Percentiles rank a stretch among this genome's conserved stretches.
phyloP scores from a whole-genome alignment of 2,329 filamentous ascomycete genomes.

The Ophiobolus disseminans region DNA sequence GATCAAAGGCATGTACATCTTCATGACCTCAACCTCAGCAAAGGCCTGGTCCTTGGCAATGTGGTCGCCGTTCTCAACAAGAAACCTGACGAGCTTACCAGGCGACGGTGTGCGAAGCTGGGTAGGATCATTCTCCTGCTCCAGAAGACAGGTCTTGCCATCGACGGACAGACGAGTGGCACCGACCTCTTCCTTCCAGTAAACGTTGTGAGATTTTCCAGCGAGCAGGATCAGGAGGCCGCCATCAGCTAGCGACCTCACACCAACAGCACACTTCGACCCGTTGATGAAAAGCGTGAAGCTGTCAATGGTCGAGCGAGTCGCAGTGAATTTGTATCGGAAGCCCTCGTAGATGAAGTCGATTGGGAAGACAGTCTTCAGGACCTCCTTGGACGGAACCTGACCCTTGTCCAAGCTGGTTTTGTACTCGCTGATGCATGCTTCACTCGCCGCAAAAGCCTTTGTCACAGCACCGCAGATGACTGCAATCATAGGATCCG shows the following conservation, averaged over 20 bases:
- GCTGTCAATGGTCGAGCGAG: conserved; percentile 87
- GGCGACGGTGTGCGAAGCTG: conserved; percentile 94
- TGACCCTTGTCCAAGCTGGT: conserved; percentile 94
- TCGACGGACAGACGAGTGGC: conserved; percentile 95
- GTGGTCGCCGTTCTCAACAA: conserved; percentile 93
- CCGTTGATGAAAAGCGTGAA: conserved; percentile 99
- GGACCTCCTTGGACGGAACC: conserved; percentile 92
- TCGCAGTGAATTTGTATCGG: conserved; percentile 98
- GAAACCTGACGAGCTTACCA: conserved; percentile 97
- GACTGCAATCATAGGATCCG: conserved; percentile 91
- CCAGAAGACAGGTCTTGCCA: conserved; percentile 95
- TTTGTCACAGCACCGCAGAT: conserved; percentile 95
- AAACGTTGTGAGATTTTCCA: conserved; percentile 95
- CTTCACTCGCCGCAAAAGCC: conserved; percentile 92
- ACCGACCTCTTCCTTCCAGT: conserved; percentile 99
- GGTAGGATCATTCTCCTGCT: conserved; percentile 98
- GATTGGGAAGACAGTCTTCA: conserved; percentile 96
- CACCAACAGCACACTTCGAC: conserved; percentile 91
- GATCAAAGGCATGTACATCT: conserved; percentile 99
- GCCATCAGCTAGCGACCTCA: conserved; percentile 91
- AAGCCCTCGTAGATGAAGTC: conserved; percentile 98
- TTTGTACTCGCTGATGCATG: conserved; percentile 84
- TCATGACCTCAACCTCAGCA: conserved; percentile 99
- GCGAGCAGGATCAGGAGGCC: conserved; percentile 89
- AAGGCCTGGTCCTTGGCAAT: conserved; percentile 91